These are phyloP conservation scores for Scutellaria minor DNA, from an alignment of 257 asterid species.

Conservation along the genomic window DNA sequence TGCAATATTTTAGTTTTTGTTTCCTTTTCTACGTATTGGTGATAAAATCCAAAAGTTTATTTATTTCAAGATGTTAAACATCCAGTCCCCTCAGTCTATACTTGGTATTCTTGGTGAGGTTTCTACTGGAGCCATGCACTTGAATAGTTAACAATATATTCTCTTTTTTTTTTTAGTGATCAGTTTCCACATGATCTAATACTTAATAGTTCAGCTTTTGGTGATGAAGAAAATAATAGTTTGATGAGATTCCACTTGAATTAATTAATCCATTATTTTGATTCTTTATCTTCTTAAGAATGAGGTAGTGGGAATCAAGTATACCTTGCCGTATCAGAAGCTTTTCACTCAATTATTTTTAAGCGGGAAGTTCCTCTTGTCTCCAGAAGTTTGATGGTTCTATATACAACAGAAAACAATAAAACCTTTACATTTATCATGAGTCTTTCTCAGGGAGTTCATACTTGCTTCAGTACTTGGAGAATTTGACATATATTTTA, in stretches of 20 bases:
- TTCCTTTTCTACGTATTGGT: slow-evolving; percentile 3
- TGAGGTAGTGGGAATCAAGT: slow-evolving; percentile 13
- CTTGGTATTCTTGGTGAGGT: slow-evolving; percentile 4
- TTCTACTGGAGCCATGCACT: not conserved
- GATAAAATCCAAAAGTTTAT: not conserved
- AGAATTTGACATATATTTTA: slow-evolving; percentile 15
- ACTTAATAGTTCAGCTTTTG: slow-evolving; percentile 1
- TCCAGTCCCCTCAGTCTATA: not conserved
- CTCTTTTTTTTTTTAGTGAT: not conserved
- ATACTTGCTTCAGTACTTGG: slow-evolving; percentile 20
- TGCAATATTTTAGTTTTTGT: not conserved
- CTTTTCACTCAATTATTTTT: slow-evolving; percentile 13
- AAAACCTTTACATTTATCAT: no score
- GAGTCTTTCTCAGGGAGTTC: not conserved
- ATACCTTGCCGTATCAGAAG: not conserved
- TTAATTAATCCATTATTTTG: slow-evolving; percentile 2
- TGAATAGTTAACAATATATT: not conserved
- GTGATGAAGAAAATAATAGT: slow-evolving; percentile 3
- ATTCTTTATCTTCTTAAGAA: slow-evolving; percentile 11
- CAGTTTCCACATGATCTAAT: slow-evolving; percentile 1
- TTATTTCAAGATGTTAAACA: slow-evolving; percentile 7
- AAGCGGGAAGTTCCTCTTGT: not conserved
- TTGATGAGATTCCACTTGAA: slow-evolving; percentile 27
- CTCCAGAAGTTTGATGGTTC: slow-evolving; percentile 27
- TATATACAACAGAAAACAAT: slow-evolving; percentile 11